phyloP scores from a whole-genome alignment of 495 filamentous ascomycete species.

The Hypoxylon trugodes region DNA sequence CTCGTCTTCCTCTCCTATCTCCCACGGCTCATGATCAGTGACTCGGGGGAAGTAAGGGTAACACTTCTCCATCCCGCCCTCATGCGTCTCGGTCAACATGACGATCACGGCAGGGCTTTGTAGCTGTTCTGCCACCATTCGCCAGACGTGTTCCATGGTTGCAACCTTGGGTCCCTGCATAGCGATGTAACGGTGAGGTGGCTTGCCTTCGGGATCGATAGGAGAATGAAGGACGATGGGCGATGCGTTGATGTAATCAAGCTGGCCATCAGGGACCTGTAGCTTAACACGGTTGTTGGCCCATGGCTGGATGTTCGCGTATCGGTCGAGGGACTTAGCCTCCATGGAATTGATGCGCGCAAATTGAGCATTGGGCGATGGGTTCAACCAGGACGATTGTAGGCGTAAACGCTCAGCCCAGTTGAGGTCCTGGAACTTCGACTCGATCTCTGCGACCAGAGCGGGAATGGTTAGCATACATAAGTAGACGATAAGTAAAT shows the following conservation, averaged over 20 bases:
- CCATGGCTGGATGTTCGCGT: slow-evolving; percentile 87
- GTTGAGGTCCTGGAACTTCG: slow-evolving; percentile 67
- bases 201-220: slow-evolving; percentile 56
- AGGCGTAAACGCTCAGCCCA: slow-evolving; percentile 69
- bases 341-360: slow-evolving; percentile 62
- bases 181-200: slow-evolving; percentile 60
- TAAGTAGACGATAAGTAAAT: background rate
- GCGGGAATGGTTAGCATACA: slow-evolving; percentile 16
- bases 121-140: slow-evolving; percentile 92
- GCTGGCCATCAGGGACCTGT: slow-evolving; percentile 76
- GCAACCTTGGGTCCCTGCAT: slow-evolving; percentile 83
- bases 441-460: slow-evolving; percentile 52
- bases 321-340: slow-evolving; percentile 71
- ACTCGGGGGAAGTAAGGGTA: slow-evolving; percentile 84
- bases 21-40: slow-evolving; percentile 59
- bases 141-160: slow-evolving; percentile 83
- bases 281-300: slow-evolving; percentile 85
- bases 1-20: slow-evolving; percentile 67
- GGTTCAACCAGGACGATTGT: slow-evolving; percentile 51
- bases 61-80: slow-evolving; percentile 86
- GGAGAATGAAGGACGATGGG: slow-evolving; percentile 77
- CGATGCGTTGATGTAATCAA: slow-evolving; percentile 97
- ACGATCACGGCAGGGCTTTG: slow-evolving; percentile 83
- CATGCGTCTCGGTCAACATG: slow-evolving; percentile 93
- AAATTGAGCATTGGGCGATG: slow-evolving; percentile 61